Base-by-base conservation (phyloP, 192 early-diverging fungal species). In the Geosiphon pyriformis region DNA sequence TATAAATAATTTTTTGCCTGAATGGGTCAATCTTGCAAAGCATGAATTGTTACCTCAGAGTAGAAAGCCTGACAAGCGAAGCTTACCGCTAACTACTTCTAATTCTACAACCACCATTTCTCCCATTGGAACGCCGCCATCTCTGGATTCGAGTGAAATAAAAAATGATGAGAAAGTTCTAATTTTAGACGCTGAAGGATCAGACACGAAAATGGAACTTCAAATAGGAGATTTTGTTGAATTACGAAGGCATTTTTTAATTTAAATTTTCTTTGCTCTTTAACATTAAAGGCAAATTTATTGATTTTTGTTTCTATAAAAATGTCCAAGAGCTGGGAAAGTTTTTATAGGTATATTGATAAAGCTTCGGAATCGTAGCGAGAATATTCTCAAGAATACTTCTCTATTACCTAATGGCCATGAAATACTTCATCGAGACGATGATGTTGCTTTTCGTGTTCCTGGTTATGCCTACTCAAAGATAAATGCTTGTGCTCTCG, bases 371-470 rank as follows among this genome's bases (percentile, higher is more conserved):
- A 32, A 34, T 25, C 20, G 29, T 18, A 10, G 0, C 17, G 56
- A 59, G 4, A 22, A 30, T 0, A 59, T 30, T 59, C 27, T 12
- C 1, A 59, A 59, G 26, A 59, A 29, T 4, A 33, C 4, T 22
- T 31, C 29, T 3, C 22, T 59, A 59, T 31, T 59, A 2, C 56
- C 22, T 1, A 30, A 3, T 32, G 56, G 56, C 26, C 4, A 12
- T 33, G 1, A 17, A 0, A 0, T 59, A 3, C 22, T 35, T 3
- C 72, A 77, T 42, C 71, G 71, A 35, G 78, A 71, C 15, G 76
- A 74, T 7, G 74, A 76, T 52, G 73, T 85, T 52, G 71, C 74
- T 0, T 85, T 81, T 63, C 69, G 58, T 12, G 64, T 81, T 55
- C 74, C 79, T 2, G 73, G 64, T 17, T 82, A 71, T 57, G 60